Conservation (phyloP, 2,329 filamentous ascomycete genomes). For the Uncinocarpus reesii region DNA sequence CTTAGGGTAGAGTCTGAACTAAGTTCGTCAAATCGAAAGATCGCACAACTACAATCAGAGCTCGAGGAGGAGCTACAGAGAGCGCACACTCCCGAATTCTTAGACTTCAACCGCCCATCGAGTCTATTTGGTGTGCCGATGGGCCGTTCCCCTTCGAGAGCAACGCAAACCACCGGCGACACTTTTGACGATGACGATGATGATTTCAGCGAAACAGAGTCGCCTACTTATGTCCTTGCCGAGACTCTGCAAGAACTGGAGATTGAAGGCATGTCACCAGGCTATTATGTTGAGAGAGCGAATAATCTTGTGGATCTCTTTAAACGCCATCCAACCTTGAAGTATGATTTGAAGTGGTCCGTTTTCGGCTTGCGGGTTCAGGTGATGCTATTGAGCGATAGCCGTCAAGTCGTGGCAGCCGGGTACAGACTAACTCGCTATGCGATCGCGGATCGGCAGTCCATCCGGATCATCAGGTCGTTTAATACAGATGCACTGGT, state of each 20-base stretch:
- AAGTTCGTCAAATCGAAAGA: slow-evolving; percentile 69
- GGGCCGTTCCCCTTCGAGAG: slow-evolving; percentile 41
- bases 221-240: slow-evolving; percentile 79
- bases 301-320: slow-evolving; percentile 96
- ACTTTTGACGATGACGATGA: slow-evolving; percentile 40
- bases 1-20: slow-evolving; percentile 75
- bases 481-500: slow-evolving; percentile 90
- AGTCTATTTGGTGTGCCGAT: slow-evolving; percentile 49
- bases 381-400: slow-evolving; percentile 90
- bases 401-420: slow-evolving; percentile 86
- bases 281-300: slow-evolving; percentile 88
- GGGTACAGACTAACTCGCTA: slow-evolving; percentile 90
- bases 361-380: slow-evolving; percentile 91
- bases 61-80: slow-evolving; percentile 52
- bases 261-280: slow-evolving; percentile 72
- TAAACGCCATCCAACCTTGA: slow-evolving; percentile 80
- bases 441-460: slow-evolving; percentile 83
- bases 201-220: slow-evolving; percentile 61
- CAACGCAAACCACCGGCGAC: slow-evolving; percentile 31
- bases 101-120: slow-evolving; percentile 40
- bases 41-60: slow-evolving; percentile 49
- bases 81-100: slow-evolving; percentile 43
- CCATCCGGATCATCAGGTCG: slow-evolving; percentile 73
- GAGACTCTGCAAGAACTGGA: slow-evolving; percentile 88
- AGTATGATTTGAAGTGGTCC: slow-evolving; percentile 94